These are phyloP conservation scores for Kregervanrija delftensis DNA, from an alignment of 805 yeast species.

Conservation along the genomic window DNA sequence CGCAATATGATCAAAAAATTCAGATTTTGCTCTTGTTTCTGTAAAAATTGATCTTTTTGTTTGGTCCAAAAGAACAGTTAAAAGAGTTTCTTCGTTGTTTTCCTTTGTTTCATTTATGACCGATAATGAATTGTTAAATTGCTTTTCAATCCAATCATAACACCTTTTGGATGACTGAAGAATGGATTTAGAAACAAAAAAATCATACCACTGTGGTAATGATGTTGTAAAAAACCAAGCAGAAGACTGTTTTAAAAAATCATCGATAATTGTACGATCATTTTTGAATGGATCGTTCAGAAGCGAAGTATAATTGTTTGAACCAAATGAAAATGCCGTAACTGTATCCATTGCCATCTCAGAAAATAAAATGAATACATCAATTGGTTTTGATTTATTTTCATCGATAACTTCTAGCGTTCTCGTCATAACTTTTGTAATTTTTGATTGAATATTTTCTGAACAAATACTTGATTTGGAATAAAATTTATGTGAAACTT, in stretches of 20 bases:
- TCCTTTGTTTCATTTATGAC: constrained; percentile 9
- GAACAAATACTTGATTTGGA: constrained; percentile 36
- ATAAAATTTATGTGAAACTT: constrained; percentile 34
- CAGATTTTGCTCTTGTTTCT: constrained; percentile 33
- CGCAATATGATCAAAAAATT: constrained; percentile 56
- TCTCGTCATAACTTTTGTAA: constrained; percentile 28
- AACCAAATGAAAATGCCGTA: constrained; percentile 53
- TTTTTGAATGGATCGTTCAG: constrained; percentile 31
- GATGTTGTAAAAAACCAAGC: constrained; percentile 63
- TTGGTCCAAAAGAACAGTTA: constrained; percentile 16
- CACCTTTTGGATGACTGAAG: constrained; percentile 32
- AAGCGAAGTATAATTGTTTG: constrained; percentile 37
- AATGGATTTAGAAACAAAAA: constrained; percentile 32
- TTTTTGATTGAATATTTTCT: constrained; percentile 25
- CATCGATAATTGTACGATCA: constrained; percentile 36
- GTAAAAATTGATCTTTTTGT: constrained; percentile 12
- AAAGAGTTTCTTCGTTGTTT: constrained; percentile 16
- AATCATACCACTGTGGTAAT: constrained; percentile 46
- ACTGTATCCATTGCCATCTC: constrained; percentile 68
- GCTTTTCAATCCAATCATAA: constrained; percentile 37
- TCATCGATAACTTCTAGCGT: constrained; percentile 19
- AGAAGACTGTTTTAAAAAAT: constrained; percentile 44
- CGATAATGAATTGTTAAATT: constrained; percentile 19
- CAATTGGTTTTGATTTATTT: constrained; percentile 29
- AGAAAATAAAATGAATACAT: constrained; percentile 59